Percentiles rank a stretch among this genome's conserved stretches.
phyloP scores from a whole-genome alignment of 306 rosid species.

The Vigna angularis region DNA sequence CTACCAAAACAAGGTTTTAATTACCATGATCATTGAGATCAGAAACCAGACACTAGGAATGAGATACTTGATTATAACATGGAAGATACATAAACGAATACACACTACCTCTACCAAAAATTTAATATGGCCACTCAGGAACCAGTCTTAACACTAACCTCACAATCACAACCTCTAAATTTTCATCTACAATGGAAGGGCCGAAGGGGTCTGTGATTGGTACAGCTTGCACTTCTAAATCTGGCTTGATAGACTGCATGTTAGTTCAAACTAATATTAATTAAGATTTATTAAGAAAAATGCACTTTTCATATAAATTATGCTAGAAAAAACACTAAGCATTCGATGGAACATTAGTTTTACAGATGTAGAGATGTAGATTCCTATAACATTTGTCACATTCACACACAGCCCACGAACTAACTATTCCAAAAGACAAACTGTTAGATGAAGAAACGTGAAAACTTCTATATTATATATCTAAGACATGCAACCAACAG shows the following conservation, averaged over 20 bases:
- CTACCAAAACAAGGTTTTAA: constrained; percentile 15
- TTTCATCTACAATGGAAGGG: constrained; percentile 84
- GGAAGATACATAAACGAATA: neutral
- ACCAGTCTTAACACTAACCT: constrained; percentile 61
- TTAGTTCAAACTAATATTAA: constrained; percentile 15
- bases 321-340: constrained; percentile 14
- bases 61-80: neutral
- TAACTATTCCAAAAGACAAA: neutral
- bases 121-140: constrained; percentile 2
- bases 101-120: constrained; percentile 27
- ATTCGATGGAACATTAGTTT: constrained; percentile 6
- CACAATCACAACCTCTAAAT: constrained; percentile 89
- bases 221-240: constrained; percentile 72
- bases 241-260: constrained; percentile 84
- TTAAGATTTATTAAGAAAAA: constrained; percentile 23
- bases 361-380: neutral
- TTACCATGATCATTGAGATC: constrained; percentile 3
- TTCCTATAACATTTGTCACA: neutral
- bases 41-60: constrained; percentile 24
- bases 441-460: neutral
- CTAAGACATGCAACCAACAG: neutral
- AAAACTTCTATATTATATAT: neutral
- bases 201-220: constrained; percentile 94
- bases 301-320: neutral
- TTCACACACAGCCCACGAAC: neutral